These are phyloP conservation scores for Pseudopyrenochaeta lycopersici DNA, from an alignment of 2,329 filamentous ascomycete genomes.

Conservation along the genomic window DNA sequence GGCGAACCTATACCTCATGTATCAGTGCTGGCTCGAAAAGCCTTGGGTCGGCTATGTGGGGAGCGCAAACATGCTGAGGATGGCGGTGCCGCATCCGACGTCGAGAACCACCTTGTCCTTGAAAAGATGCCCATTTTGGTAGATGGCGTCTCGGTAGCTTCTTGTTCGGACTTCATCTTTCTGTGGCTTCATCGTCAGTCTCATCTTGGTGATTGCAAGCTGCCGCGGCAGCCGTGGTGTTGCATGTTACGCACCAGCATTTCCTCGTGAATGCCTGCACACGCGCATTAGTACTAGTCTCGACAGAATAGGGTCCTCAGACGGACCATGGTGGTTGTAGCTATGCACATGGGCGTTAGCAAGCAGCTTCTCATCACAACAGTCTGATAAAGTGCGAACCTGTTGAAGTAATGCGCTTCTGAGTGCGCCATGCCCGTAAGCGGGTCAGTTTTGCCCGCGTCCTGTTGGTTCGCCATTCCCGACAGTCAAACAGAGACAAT, in stretches of 20 bases:
- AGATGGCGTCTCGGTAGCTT: constrained; percentile 96
- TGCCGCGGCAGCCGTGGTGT: constrained; percentile 9
- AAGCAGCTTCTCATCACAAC: constrained; percentile 19
- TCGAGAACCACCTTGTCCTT: constrained; percentile 94
- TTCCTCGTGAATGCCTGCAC: constrained; percentile 90
- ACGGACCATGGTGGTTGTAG: constrained; percentile 96
- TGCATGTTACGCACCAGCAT: constrained; percentile 79
- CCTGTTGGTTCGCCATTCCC: constrained; percentile 39
- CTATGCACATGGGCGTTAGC: constrained; percentile 62
- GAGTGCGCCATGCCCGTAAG: constrained; percentile 84
- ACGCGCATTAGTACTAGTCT: constrained; percentile 51
- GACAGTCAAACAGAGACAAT: constrained; percentile 4
- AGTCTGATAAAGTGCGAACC: constrained; percentile 63
- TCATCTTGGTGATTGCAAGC: constrained; percentile 3
- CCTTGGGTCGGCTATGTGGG: constrained; percentile 11
- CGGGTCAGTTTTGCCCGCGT: constrained; percentile 40
- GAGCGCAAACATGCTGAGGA: constrained; percentile 89
- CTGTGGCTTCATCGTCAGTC: constrained; percentile 55
- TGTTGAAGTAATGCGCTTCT: constrained; percentile 99
- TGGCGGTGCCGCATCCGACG: constrained; percentile 95
- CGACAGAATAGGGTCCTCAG: constrained; percentile 39
- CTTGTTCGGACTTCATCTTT: constrained; percentile 98
- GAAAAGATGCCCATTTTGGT: constrained; percentile 95
- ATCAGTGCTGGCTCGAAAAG: constrained; percentile 30
- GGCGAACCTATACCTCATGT: constrained; percentile 76